phyloP scores from a whole-genome alignment of 352 stramenopile species.

The Globisporangium iwayamae region DNA sequence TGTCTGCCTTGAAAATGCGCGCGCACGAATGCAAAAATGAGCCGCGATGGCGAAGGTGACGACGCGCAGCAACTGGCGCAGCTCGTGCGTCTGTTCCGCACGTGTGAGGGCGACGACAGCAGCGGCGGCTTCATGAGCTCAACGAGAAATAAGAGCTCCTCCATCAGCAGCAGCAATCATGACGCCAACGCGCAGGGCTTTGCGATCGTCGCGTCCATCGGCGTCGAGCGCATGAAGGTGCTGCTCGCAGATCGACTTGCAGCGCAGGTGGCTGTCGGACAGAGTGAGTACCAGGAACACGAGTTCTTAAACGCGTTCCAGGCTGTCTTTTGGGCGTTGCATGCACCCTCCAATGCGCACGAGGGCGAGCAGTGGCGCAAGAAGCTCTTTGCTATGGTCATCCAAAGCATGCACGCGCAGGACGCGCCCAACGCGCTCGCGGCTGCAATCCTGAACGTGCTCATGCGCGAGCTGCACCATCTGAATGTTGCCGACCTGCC shows the following conservation, averaged over 20 bases:
- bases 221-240: slow-evolving; percentile 23
- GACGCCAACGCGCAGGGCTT: slow-evolving; percentile 11
- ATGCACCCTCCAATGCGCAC: slow-evolving; percentile 6
- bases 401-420: slow-evolving; percentile 29
- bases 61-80: slow-evolving; percentile 10
- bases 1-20: not conserved
- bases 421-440: slow-evolving; percentile 23
- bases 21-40: slow-evolving; percentile 8
- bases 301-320: slow-evolving; percentile 30
- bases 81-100: slow-evolving; percentile 28
- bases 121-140: not conserved
- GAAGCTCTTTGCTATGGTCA: slow-evolving; percentile 19
- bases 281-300: slow-evolving; percentile 29
- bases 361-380: slow-evolving; percentile 26
- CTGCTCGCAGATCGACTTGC: slow-evolving; percentile 21
- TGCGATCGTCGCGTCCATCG: slow-evolving; percentile 15
- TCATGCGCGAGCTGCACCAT: slow-evolving; percentile 38
- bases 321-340: slow-evolving; percentile 36
- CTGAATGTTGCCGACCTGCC: slow-evolving; percentile 27
- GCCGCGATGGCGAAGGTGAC: not conserved
- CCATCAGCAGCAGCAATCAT: not conserved
- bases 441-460: slow-evolving; percentile 16
- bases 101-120: slow-evolving; percentile 5
- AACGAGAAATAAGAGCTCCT: not conserved
- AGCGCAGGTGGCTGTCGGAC: slow-evolving; percentile 20